Evolutionary conservation across 2,329 filamentous ascomycete species (phyloP).

Genomic region (Colletotrichum phormii): DNA sequence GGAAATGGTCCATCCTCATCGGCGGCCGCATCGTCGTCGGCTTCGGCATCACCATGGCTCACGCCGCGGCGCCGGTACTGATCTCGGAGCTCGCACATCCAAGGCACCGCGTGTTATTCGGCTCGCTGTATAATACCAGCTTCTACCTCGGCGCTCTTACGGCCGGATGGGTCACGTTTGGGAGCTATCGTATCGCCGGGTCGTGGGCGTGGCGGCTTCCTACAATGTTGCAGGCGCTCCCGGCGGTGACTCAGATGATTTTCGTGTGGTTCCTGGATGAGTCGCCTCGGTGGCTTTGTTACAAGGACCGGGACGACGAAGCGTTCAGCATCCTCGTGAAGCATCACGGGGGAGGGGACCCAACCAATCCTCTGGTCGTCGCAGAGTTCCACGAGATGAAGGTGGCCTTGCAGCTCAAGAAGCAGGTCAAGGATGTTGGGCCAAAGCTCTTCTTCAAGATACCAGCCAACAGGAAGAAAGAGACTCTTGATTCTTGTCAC

Average conservation of each 20-base stretch:
- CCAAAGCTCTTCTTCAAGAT: slow-evolving; percentile 38
- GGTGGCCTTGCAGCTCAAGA: not conserved
- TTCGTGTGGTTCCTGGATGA: slow-evolving; percentile 40
- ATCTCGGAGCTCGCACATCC: slow-evolving; percentile 45
- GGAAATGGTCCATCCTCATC: slow-evolving; percentile 50
- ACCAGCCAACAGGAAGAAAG: slow-evolving; percentile 41
- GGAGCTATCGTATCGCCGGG: slow-evolving; percentile 38
- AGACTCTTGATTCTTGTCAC: slow-evolving; percentile 40
- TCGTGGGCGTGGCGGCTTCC: slow-evolving; percentile 7
- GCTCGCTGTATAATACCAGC: not conserved
- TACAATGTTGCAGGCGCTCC: slow-evolving; percentile 2
- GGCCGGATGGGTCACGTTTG: slow-evolving; percentile 51
- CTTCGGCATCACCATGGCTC: slow-evolving; percentile 44
- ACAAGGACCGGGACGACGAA: slow-evolving; percentile 45
- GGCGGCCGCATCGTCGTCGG: slow-evolving; percentile 49
- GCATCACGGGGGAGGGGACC: slow-evolving; percentile 65
- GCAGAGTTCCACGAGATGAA: slow-evolving; percentile 49
- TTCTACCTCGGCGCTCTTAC: slow-evolving; percentile 50
- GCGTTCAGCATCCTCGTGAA: slow-evolving; percentile 45
- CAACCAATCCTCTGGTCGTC: slow-evolving; percentile 61
- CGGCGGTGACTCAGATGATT: slow-evolving; percentile 11
- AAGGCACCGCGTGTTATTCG: not conserved
- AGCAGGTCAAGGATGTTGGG: not conserved
- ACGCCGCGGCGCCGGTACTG: slow-evolving; percentile 46
- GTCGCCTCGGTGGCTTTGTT: slow-evolving; percentile 47